Percentiles rank a stretch among this genome's conserved stretches.
These are phyloP conservation scores for Biscogniauxia sp. DNA, from an alignment of 2,329 filamentous ascomycete genomes.

Conservation along the genomic window DNA sequence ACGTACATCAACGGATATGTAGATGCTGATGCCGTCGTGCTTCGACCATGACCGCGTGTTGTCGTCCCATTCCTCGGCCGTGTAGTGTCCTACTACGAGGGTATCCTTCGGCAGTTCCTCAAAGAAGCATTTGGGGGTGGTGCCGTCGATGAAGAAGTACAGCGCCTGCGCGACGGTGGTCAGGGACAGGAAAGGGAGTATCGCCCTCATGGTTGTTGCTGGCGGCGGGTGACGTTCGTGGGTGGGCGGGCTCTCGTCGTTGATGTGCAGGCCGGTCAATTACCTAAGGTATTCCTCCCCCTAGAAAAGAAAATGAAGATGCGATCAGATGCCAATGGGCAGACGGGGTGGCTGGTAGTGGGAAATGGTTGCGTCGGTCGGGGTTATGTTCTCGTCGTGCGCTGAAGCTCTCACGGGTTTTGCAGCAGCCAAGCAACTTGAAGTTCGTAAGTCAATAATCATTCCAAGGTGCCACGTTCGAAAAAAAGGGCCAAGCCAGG, in stretches of 20 bases:
- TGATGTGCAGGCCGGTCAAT: neutral
- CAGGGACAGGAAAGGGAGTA: conserved; percentile 67
- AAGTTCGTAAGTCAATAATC: neutral
- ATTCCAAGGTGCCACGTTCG: conserved; percentile 54
- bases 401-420: conserved; percentile 15
- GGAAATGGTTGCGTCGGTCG: neutral
- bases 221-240: neutral
- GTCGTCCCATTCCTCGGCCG: conserved; percentile 79
- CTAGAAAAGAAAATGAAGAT: neutral
- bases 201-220: conserved; percentile 49
- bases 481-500: conserved; percentile 32
- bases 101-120: conserved; percentile 98
- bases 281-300: neutral
- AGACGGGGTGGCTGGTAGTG: conserved; percentile 2
- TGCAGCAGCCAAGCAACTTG: neutral
- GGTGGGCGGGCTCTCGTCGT: neutral
- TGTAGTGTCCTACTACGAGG: conserved; percentile 89
- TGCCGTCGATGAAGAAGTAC: conserved; percentile 93
- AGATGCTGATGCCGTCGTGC: conserved; percentile 76
- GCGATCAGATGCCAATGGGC: neutral
- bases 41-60: conserved; percentile 64
- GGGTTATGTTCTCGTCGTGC: neutral
- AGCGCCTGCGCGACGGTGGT: conserved; percentile 70
- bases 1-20: conserved; percentile 82
- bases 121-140: conserved; percentile 89